Base-by-base conservation (phyloP, 306 rosid genomes). In the Vigna mungo region DNA sequence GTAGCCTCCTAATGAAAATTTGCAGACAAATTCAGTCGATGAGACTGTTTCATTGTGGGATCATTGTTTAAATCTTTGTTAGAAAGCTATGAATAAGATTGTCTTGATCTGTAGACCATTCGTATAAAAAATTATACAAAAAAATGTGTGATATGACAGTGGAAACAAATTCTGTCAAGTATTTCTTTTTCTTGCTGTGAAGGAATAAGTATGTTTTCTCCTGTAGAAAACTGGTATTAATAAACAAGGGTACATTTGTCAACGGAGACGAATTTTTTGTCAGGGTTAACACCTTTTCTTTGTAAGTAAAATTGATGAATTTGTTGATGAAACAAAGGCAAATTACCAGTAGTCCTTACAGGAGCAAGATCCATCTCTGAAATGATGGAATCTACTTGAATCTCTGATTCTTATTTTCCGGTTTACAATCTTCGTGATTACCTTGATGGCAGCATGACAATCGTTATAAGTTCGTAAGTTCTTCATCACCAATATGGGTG, bases 361-460 rank as follows among this genome's bases (percentile, higher is more conserved):
- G 20, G 96, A 91, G 85, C 96, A 93, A 78, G 85, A 17, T 4
- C 97, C 97, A 71, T 87, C 85, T 80, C 74, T 81, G 68, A 88
- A 92, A 83, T 86, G 93, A 85, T 92, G 97, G 85, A 92, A 92
- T 84, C 93, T 88, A 55, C 86, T 88, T 9, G 96, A 90, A 83
- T 90, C 96, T 51, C 96, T 85, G n/a, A 92, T 93, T 1, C 86
- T 90, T 63, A 92, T 88, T 76, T 85, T 85, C 62, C 97, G 58
- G 7, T 52, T 71, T 37, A 87, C 90, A 34, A 88, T 86, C 83
- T 86, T 87, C 0, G 90, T 84, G 76, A 90, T 88, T 21, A 88
- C 68, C 87, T 86, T 92, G 82, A 92, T 90, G 63, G 97, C 90
- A 0, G 87, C 81, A 48, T 90, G 97, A 69, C 97, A 95, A 46